Evolutionary conservation across 257 asterid species (phyloP), one percentile per base, ranked within the genome.

Genomic region (Primulina huaijiensis): DNA sequence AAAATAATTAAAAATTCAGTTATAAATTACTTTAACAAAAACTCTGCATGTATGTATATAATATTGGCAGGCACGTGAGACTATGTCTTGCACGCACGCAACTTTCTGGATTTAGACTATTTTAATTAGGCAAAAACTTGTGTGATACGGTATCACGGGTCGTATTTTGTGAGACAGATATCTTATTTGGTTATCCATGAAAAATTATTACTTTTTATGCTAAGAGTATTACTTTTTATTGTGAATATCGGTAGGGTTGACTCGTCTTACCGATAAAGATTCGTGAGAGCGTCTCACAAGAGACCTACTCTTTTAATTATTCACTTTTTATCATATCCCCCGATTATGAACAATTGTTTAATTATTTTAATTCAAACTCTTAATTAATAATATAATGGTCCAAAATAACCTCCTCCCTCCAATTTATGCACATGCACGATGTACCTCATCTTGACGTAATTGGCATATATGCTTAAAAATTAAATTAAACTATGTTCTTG

Each of bases 61-160:
- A 21, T 25, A 46, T 21, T 74, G 60, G 52, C 65, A 46, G 66
- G 62, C 85, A 75, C 80, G 80, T 75, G 78, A 64, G 8, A 2
- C 29, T 63, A 71, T 58, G 73, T 46, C 40, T 69, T 60, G 71
- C 68, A 60, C 60, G 31, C 38, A 34, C 25, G 55, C 19, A 30
- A 50, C 72, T 55, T 53, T 62, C 9, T 38, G 31, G 4, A 8
- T 60, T 65, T 35, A 17, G n/a, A 60, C 38, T 2, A 62, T 68
- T 53, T 27, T 53, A 70, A 30, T 34, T 57, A 50, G n/a, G n/a
- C n/a, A n/a, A n/a, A n/a, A n/a, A n/a, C n/a, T n/a, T n/a, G n/a
- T n/a, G n/a, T n/a, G n/a, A n/a, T n/a, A n/a, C n/a, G n/a, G n/a
- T n/a, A n/a, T n/a, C n/a, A n/a, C n/a, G n/a, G n/a, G n/a, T n/a